Base-by-base conservation (phyloP, 129 eudicot species). In the Saposhnikovia divaricata region DNA sequence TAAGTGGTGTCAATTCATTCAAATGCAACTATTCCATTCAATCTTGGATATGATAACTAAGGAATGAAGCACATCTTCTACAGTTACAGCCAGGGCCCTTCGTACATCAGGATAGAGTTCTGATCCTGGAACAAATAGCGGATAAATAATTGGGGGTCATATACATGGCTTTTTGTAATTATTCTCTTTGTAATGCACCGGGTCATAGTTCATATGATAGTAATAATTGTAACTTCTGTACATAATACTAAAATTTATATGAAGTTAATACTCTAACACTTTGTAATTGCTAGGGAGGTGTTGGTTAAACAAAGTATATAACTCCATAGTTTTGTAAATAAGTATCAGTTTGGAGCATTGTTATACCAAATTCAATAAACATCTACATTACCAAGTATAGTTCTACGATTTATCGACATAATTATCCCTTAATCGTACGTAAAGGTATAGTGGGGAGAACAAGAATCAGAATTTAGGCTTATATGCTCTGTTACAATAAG, bases 11-110 rank as follows among this genome's bases (percentile, higher is more conserved):
- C 69, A 93, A 93, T 83, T 93, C 95, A 23, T 88, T 91, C 88
- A 91, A 89, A 81, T 88, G 90, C 92, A 89, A 89, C 85, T 85
- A 89, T 79, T 89, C 93, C 40, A 87, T 91, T 65, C 98, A 93
- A 81, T 91, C 95, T 74, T 91, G 93, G 98, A 87, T 85, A 44
- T 88, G 85, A 88, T 39, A n/a, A 50, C 25, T 13, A 14, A 31
- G 55, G 69, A 44, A 23, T 73, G 6, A n/a, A 73, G 10, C 37
- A 44, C 18, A 42, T 44, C 28, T 43, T 43, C 37, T 73, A n/a
- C 38, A 12, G 14, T 73, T 34, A 44, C 37, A 46, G 42, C 42
- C 59, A 74, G 61, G 78, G 18, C 77, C 57, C 34, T 44, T 16
- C 13, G 44, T n/a, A 8, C 77, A 74, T 47, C 57, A 74, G 77